Conservation (phyloP, 1,139 yeast species). For the Hanseniaspora gamundiae region DNA sequence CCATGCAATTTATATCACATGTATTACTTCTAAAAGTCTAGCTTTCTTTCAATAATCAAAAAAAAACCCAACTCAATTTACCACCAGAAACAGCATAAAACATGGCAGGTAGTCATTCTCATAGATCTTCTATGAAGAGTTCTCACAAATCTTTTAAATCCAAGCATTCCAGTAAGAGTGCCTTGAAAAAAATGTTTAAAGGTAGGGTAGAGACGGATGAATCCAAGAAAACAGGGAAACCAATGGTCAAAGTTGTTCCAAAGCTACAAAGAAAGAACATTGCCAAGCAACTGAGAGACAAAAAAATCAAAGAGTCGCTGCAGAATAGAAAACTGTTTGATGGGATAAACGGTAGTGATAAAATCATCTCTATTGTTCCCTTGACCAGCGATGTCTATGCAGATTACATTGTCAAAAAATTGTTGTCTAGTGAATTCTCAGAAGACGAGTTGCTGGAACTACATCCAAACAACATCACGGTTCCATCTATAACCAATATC, state of each 20-base stretch:
- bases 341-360: conserved; percentile 70
- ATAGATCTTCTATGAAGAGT: conserved; percentile 71
- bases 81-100: not conserved
- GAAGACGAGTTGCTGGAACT: conserved; percentile 26
- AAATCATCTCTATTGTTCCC: conserved; percentile 70
- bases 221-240: conserved; percentile 28
- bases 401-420: conserved; percentile 40
- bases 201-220: conserved; percentile 74
- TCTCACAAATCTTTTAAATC: conserved; percentile 85
- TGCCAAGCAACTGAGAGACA: conserved; percentile 64
- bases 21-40: too few species aligned
- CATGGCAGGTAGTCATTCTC: conserved; percentile 63
- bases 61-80: not conserved
- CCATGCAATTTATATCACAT: too few species aligned
- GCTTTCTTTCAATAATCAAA: too few species aligned
- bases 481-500: conserved; percentile 39
- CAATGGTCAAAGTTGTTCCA: conserved; percentile 32
- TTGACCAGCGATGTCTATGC: conserved; percentile 62
- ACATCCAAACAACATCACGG: conserved; percentile 17
- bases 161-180: conserved; percentile 83
- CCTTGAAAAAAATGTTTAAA: conserved; percentile 63
- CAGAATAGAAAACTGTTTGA: conserved; percentile 56
- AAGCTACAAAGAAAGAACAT: conserved; percentile 70
- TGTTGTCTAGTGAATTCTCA: conserved; percentile 28
- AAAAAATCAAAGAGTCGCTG: conserved; percentile 47